These are phyloP conservation scores for Nepenthes alata DNA, from an alignment of 179 eudicot species.

Conservation along the genomic window DNA sequence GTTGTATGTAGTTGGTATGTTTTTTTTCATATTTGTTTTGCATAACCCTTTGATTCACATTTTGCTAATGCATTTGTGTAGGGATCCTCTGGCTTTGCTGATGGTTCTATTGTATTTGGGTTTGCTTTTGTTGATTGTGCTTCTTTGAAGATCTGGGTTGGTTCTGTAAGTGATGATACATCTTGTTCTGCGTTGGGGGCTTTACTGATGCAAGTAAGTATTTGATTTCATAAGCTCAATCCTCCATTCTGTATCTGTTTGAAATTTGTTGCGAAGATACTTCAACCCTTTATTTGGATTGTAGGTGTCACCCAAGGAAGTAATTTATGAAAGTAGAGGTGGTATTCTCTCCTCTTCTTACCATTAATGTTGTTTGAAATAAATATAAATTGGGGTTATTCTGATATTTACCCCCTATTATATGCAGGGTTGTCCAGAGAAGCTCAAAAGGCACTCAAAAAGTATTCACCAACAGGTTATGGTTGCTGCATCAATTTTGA, in stretches of 20 bases:
- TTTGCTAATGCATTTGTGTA: conserved; percentile 10
- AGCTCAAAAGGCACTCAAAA: conserved; percentile 74
- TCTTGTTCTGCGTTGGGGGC: conserved; percentile 94
- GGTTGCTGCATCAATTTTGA: neutral
- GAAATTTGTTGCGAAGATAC: neutral
- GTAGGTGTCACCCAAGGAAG: conserved; percentile 91
- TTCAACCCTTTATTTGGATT: conserved; percentile 2
- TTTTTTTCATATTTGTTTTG: neutral
- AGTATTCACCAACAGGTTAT: conserved; percentile 63
- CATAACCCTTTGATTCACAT: neutral
- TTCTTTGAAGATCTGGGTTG: conserved; percentile 84
- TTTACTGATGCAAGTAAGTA: conserved; percentile 76
- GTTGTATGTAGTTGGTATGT: neutral
- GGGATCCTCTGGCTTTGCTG: conserved; percentile 38
- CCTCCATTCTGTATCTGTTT: neutral
- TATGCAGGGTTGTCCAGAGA: conserved; percentile 68
- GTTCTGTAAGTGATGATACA: conserved; percentile 78
- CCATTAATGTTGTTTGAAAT: neutral
- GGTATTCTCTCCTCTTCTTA: neutral
- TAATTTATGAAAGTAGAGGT: conserved; percentile 74
- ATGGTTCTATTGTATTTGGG: conserved; percentile 58
- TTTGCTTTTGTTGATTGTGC: conserved; percentile 98
- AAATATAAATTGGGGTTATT: neutral
- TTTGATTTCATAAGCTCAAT: neutral
- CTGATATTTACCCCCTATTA: conserved; percentile 3